These are phyloP conservation scores for Neoconidiobolus thromboides DNA, from an alignment of 371 early-diverging fungal species.

Conservation along the genomic window DNA sequence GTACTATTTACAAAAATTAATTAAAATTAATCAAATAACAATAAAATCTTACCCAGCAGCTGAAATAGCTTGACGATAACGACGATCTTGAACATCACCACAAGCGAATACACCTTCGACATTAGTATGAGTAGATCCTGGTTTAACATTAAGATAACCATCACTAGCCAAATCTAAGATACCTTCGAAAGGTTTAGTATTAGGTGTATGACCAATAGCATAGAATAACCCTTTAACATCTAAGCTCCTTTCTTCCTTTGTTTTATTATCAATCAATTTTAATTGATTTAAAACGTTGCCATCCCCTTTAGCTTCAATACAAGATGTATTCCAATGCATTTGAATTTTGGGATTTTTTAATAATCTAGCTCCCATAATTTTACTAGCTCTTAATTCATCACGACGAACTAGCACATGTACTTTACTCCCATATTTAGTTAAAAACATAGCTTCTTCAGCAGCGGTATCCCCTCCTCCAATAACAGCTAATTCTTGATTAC, in stretches of 20 bases:
- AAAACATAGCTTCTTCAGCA: conserved; percentile 93
- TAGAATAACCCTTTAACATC: conserved; percentile 90
- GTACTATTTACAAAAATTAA: conserved; percentile 22
- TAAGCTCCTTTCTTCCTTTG: conserved; percentile 38
- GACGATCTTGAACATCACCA: conserved; percentile 96
- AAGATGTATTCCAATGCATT: conserved; percentile 75
- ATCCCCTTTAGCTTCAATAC: conserved; percentile 73
- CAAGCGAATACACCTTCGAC: conserved; percentile 90
- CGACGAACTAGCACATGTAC: conserved; percentile 92
- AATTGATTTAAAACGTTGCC: conserved; percentile 49
- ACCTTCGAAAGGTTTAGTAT: conserved; percentile 56
- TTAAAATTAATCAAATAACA: neutral
- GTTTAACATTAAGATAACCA: conserved; percentile 76
- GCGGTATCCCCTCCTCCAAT: conserved; percentile 99
- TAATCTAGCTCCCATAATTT: conserved; percentile 86
- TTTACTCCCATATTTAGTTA: conserved; percentile 81
- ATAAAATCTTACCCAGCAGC: conserved; percentile 26
- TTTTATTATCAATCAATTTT: conserved; percentile 47
- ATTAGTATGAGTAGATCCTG: conserved; percentile 65
- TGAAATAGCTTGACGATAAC: conserved; percentile 68
- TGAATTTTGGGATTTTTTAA: conserved; percentile 73
- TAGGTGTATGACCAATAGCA: conserved; percentile 97
- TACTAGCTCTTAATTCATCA: conserved; percentile 88
- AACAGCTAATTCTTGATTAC: conserved; percentile 81
- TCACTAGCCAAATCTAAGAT: conserved; percentile 59